phyloP scores from a whole-genome alignment of 2,329 filamentous ascomycete species.

The Trichoderma harzianum region DNA sequence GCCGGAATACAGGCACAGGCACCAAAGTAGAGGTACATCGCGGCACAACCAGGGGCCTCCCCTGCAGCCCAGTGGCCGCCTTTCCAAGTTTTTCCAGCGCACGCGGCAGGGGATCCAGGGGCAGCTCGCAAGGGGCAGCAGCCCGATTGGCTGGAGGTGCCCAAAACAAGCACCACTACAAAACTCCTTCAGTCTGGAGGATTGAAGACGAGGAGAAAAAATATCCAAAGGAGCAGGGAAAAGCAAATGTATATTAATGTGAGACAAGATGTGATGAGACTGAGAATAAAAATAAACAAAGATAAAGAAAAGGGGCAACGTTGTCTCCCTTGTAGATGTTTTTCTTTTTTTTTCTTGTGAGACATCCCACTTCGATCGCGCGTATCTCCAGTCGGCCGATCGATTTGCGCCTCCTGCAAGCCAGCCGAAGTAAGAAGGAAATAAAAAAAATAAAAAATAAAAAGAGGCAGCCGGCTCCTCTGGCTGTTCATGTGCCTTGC shows the following conservation, averaged over 20 bases:
- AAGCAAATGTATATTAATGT: background rate
- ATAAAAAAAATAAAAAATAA: background rate
- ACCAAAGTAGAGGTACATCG: background rate
- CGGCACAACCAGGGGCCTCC: background rate
- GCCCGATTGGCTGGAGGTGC: constrained; percentile 4
- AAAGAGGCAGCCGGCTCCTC: background rate
- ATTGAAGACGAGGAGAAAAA: background rate
- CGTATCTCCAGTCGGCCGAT: background rate
- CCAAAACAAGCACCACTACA: background rate
- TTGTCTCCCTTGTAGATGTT: background rate
- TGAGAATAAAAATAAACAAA: background rate
- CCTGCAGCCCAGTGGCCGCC: background rate
- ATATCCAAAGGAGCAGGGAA: background rate
- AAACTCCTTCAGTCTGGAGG: background rate
- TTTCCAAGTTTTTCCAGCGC: background rate
- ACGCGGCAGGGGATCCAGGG: constrained; percentile 5
- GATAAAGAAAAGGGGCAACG: background rate
- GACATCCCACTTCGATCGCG: background rate
- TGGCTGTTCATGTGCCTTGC: background rate
- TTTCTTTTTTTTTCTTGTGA: background rate
- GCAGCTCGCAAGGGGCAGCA: background rate
- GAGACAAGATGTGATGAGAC: background rate
- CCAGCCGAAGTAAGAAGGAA: background rate
- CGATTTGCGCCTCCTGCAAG: background rate
- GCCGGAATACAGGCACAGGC: background rate